These are phyloP conservation scores for Nicotiana otophora DNA, from an alignment of 257 asterid genomes.

Conservation along the genomic window DNA sequence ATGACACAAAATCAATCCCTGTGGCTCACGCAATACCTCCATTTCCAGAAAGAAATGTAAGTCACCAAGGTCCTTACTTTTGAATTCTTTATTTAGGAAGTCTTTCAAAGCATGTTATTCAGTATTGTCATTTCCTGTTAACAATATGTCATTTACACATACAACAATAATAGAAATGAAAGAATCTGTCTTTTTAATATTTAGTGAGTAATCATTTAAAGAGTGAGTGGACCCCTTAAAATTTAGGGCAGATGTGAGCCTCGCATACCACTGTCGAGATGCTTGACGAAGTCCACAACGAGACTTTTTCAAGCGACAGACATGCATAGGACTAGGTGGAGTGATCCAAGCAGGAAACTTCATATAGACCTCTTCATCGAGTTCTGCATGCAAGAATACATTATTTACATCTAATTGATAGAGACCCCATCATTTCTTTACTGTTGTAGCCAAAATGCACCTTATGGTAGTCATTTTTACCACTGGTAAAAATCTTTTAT, in stretches of 20 bases:
- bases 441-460: background rate
- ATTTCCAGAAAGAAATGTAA: no score
- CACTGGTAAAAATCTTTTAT: background rate
- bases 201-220: no score
- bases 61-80: no score
- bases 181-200: no score
- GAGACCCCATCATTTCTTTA: background rate
- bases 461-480: background rate
- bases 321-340: background rate
- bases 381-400: background rate
- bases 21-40: no score
- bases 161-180: no score
- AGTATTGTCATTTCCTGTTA: no score
- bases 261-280: background rate
- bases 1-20: no score
- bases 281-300: background rate
- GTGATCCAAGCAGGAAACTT: background rate
- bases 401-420: no score
- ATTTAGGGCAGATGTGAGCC: background rate
- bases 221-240: background rate
- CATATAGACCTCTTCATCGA: background rate
- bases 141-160: no score
- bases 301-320: background rate
- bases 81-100: no score
- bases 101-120: no score